A percentile compares a stretch with the other conserved stretches of the same genome.
phyloP scores from a whole-genome alignment of 225 moss, liverwort and hornwort genomes.

The Lunularia cruciata region DNA sequence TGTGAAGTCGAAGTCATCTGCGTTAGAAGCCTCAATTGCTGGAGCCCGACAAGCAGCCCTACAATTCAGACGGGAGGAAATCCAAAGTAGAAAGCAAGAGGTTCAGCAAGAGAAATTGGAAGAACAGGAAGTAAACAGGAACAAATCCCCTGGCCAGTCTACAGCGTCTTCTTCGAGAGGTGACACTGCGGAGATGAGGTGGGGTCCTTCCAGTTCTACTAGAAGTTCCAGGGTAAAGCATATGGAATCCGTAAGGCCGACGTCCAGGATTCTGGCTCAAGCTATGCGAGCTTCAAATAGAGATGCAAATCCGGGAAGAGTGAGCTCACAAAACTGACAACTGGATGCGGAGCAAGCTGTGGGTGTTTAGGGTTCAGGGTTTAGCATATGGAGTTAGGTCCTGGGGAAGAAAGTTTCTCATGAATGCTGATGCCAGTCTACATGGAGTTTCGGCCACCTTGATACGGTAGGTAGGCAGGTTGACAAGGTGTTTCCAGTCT shows the following conservation, averaged over 20 bases:
- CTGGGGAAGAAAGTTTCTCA: no score
- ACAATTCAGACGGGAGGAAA: conserved; percentile 37
- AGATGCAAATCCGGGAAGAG: no score
- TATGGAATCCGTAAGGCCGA: conserved; percentile 15
- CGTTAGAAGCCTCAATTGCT: conserved; percentile 34
- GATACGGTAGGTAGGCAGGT: no score
- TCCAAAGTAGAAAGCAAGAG: conserved; percentile 1
- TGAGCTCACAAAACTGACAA: no score
- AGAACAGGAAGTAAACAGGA: conserved; percentile 1
- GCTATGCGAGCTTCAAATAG: conserved; percentile 9
- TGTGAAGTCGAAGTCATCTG: conserved; percentile 2
- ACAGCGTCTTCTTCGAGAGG: conserved; percentile 10
- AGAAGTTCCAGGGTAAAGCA: neutral
- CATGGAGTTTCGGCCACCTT: no score
- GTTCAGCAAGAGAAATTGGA: neutral
- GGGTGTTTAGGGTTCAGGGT: no score
- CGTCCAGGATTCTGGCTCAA: conserved; percentile 10
- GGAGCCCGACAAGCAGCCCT: conserved; percentile 34
- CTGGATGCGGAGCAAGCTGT: no score
- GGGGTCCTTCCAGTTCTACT: conserved; percentile 12
- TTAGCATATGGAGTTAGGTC: no score
- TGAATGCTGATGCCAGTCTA: no score
- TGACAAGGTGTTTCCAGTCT: no score
- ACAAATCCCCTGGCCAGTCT: conserved; percentile 10
- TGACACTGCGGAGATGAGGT: neutral